These are phyloP conservation scores for Nymphaea thermarum DNA, from an alignment of 164 flowering plant species.

Conservation along the genomic window DNA sequence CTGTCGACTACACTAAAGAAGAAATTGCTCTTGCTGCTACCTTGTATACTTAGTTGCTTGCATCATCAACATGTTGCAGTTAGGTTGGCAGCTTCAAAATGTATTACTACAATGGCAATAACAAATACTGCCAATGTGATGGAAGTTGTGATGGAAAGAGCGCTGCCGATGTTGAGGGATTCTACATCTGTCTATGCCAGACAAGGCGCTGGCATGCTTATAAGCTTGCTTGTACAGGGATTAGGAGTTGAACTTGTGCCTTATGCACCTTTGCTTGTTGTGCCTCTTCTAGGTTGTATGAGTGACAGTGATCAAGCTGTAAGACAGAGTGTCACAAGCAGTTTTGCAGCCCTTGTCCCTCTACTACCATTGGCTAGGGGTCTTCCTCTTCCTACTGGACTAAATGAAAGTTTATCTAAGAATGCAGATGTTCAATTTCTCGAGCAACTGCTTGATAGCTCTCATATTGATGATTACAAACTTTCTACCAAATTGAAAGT, in stretches of 20 bases:
- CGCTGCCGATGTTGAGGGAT: constrained; percentile 78
- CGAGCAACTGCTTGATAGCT: constrained; percentile 95
- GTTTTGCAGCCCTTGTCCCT: constrained; percentile 99
- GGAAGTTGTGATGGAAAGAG: constrained; percentile 73
- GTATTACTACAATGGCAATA: constrained; percentile 90
- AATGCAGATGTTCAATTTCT: constrained; percentile 76
- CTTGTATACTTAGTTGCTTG: constrained; percentile 74
- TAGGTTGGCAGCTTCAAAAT: constrained; percentile 90
- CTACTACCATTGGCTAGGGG: constrained; percentile 97
- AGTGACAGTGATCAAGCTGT: constrained; percentile 85
- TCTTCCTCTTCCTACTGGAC: constrained; percentile 60
- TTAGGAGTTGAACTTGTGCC: constrained; percentile 82
- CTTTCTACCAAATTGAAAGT: constrained; percentile 74
- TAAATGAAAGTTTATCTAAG: constrained; percentile 53
- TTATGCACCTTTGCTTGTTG: constrained; percentile 83
- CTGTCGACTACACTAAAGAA: constrained; percentile 49
- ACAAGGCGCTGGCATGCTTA: constrained; percentile 97
- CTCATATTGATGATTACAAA: constrained; percentile 90
- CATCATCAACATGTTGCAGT: constrained; percentile 87
- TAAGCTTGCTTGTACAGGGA: constrained; percentile 83
- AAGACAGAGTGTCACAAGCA: constrained; percentile 88
- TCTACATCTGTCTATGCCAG: constrained; percentile 58
- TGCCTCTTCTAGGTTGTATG: constrained; percentile 96
- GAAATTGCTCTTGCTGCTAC: constrained; percentile 67
- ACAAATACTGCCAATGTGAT: constrained; percentile 64